Base-by-base conservation (phyloP, 352 stramenopile species). In the Phytophthora meadii region DNA sequence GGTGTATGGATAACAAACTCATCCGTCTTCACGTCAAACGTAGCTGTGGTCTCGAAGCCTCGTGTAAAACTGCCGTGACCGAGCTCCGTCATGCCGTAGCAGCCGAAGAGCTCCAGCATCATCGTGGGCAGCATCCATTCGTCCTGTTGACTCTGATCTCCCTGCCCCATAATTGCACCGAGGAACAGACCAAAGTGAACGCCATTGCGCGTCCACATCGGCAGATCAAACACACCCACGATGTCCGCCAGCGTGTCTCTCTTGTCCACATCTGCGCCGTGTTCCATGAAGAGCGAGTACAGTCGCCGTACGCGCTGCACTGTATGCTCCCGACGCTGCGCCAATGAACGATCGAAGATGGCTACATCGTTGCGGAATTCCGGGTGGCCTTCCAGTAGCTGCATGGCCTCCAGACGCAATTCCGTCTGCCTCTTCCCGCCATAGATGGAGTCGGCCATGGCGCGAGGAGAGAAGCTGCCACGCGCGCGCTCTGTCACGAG, bases 1-100 rank as follows among this genome's bases (percentile, higher is more conserved):
- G 97, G 97, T n/a, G 93, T 97, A 75, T 99, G 77, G 46, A 99
- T 94, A 11, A 98, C 80, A 65, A 97, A 99, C 72, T 97, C 93
- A 52, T 98, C 84, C 1, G 73, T 83, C 12, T 89, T 79, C 25
- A 74, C 70, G 28, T 98, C 64, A 61, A 98, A 99, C 0, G 92
- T 98, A 11, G 97, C 97, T 1, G 95, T 99, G 1, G 97, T 99
- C 81, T 98, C 93, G 46, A 99, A 86, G 11, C 83, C 84, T 28
- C 79, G 74, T 36, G 87, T 88, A 71, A 96, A 92, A 52, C 78
- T 94, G 44, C 92, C 93, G 58, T 98, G 93, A 30, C 93, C 93
- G n/a, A 98, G 82, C 76, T 98, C 93, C 14, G 93, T 98, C 87
- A 97, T 94, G 14, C 78, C 80, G 62, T 94, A 98, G 51, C 77